Conservation (phyloP, 352 stramenopile genomes). For the Pythium diclinum region DNA sequence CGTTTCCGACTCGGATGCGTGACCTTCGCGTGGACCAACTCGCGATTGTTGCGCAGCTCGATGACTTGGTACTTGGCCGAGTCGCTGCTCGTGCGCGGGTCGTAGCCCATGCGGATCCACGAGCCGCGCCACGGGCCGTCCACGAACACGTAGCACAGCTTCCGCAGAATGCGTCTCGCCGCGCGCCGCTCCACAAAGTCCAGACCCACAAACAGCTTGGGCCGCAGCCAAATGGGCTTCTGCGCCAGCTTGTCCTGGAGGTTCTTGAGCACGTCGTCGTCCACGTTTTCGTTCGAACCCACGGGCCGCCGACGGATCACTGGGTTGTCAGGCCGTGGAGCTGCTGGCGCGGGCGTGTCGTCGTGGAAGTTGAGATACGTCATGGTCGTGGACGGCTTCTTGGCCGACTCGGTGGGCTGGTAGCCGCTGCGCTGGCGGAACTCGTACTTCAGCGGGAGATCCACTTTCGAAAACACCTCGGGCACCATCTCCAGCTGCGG, state of each 20-base stretch:
- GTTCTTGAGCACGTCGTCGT: constrained; percentile 59
- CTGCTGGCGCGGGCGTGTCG: constrained; percentile 44
- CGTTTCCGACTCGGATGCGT: constrained; percentile 64
- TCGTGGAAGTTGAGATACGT: constrained; percentile 82
- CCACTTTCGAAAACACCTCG: constrained; percentile 82
- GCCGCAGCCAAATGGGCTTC: constrained; percentile 74
- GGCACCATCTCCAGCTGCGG: constrained; percentile 69
- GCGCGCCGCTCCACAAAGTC: constrained; percentile 59
- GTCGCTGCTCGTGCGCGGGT: constrained; percentile 44
- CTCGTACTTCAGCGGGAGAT: constrained; percentile 81
- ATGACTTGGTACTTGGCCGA: constrained; percentile 70
- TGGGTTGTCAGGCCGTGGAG: constrained; percentile 46
- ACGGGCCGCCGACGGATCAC: constrained; percentile 47
- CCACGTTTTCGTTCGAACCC: constrained; percentile 53
- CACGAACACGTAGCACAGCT: constrained; percentile 83
- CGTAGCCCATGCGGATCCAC: constrained; percentile 83
- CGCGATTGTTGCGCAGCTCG: constrained; percentile 75
- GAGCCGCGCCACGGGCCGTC: constrained; percentile 78
- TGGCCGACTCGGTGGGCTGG: constrained; percentile 49
- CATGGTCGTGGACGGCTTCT: constrained; percentile 71
- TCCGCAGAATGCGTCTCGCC: constrained; percentile 53
- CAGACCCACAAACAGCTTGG: constrained; percentile 64
- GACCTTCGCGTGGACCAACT: constrained; percentile 78
- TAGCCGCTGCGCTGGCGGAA: constrained; percentile 77
- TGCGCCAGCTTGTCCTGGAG: constrained; percentile 52